Percentiles rank a stretch among this genome's conserved stretches.
Evolutionary conservation across 495 filamentous ascomycete species (phyloP).

Genomic region (Daldinia bambusicola): DNA sequence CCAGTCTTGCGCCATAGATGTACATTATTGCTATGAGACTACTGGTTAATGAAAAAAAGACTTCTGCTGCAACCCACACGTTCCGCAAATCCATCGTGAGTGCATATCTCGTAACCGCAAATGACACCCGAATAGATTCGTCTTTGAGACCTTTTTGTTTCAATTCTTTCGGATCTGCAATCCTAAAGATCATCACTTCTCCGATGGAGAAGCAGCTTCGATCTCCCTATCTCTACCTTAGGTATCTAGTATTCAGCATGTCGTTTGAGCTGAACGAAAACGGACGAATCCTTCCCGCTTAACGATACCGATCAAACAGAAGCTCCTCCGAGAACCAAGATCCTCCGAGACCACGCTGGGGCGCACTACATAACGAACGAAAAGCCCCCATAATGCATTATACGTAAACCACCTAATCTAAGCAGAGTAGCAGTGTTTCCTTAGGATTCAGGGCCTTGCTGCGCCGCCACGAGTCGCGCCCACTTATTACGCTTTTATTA

Average conservation of each 20-base stretch:
- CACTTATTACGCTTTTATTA: constrained; percentile 16
- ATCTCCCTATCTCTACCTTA: too few species aligned
- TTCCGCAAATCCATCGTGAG: not conserved
- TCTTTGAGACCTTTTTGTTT: constrained; percentile 18
- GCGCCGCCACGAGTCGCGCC: constrained; percentile 2
- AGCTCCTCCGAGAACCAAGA: constrained; percentile 6
- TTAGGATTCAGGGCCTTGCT: not conserved
- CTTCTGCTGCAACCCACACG: not conserved
- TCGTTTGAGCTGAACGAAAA: constrained; percentile 30
- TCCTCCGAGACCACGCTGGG: constrained; percentile 25
- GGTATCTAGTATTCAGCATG: not conserved
- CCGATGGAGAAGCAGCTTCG: not conserved
- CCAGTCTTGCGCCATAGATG: constrained; percentile 25
- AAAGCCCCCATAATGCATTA: constrained; percentile 7
- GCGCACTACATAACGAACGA: too few species aligned
- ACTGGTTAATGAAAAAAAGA: constrained; percentile 24
- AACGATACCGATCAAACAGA: constrained; percentile 22
- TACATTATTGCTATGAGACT: constrained; percentile 26
- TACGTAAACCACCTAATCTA: too few species aligned
- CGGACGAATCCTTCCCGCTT: constrained; percentile 29
- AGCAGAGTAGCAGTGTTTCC: not conserved
- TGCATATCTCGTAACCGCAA: not conserved
- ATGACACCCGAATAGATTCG: not conserved
- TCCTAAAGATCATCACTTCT: not conserved
- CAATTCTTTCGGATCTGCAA: constrained; percentile 13